Evolutionary conservation across 2,329 filamentous ascomycete genomes (phyloP).

Genomic region (Massarina eburnea): DNA sequence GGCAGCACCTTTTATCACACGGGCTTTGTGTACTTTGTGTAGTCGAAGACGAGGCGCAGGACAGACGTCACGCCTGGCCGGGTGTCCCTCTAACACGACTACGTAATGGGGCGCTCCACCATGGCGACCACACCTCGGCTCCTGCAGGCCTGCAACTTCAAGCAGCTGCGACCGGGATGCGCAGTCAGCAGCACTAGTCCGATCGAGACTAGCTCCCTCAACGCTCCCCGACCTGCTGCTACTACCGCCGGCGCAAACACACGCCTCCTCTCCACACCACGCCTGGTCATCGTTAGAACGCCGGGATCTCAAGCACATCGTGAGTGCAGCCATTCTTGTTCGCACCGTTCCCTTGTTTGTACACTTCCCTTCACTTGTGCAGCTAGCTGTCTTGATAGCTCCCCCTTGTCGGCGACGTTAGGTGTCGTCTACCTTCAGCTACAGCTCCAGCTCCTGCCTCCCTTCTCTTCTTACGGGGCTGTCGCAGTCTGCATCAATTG

Average conservation of each 20-base stretch:
- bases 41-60: too few relatives aligned
- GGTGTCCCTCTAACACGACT: too few relatives aligned
- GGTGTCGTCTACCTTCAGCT: constrained; percentile 26
- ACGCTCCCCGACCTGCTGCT: constrained; percentile 13
- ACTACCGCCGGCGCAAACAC: constrained; percentile 5
- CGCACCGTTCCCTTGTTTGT: constrained; percentile 33
- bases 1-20: too few relatives aligned
- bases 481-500: constrained; percentile 34
- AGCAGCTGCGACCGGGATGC: too few relatives aligned
- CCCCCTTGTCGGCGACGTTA: constrained; percentile 34
- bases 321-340: constrained; percentile 41
- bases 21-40: too few relatives aligned
- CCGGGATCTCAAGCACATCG: constrained; percentile 35
- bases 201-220: too few relatives aligned
- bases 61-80: too few relatives aligned
- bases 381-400: constrained; percentile 38
- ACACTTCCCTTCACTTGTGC: constrained; percentile 25
- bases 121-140: too few relatives aligned
- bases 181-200: too few relatives aligned
- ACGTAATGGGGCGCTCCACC: too few relatives aligned
- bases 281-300: constrained; percentile 21
- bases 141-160: too few relatives aligned
- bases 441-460: constrained; percentile 29
- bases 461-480: constrained; percentile 35
- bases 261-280: constrained; percentile 24